phyloP scores from a whole-genome alignment of 306 rosid genomes.

The Cucurbita pepo region DNA sequence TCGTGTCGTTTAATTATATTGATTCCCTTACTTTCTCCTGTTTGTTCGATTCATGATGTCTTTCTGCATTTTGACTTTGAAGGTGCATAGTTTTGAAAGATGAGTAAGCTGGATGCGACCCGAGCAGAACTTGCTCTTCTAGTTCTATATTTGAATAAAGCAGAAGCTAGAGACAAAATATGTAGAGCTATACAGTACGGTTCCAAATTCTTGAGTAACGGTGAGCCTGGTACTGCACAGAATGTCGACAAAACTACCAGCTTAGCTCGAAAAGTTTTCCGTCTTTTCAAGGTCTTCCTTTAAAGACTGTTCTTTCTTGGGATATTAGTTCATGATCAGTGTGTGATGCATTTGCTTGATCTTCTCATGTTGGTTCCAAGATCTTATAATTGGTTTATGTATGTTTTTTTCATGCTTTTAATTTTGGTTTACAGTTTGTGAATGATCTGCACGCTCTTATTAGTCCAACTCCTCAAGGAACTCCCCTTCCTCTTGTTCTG shows the following conservation, averaged over 20 bases:
- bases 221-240: slow-evolving; percentile 85
- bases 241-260: slow-evolving; percentile 89
- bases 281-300: slow-evolving; percentile 73
- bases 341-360: background rate
- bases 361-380: background rate
- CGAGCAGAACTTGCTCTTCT: slow-evolving; percentile 82
- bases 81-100: slow-evolving; percentile 18
- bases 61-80: background rate
- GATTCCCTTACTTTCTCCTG: background rate
- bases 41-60: background rate
- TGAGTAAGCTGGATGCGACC: slow-evolving; percentile 82
- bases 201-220: slow-evolving; percentile 82
- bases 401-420: background rate
- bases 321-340: background rate
- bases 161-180: slow-evolving; percentile 97
- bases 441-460: slow-evolving; percentile 76
- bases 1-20: background rate
- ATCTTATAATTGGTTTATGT: background rate
- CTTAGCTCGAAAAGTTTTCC: slow-evolving; percentile 93
- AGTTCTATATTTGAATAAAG: slow-evolving; percentile 81
- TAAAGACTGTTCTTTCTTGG: background rate
- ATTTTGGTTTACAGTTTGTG: slow-evolving; percentile 51
- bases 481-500: slow-evolving; percentile 68
- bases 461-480: slow-evolving; percentile 67
- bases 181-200: slow-evolving; percentile 98